Percentiles rank a stretch among this genome's conserved stretches.
Evolutionary conservation across 2,329 filamentous ascomycete species (phyloP).

Genomic region (Geoglossum cookeanum): DNA sequence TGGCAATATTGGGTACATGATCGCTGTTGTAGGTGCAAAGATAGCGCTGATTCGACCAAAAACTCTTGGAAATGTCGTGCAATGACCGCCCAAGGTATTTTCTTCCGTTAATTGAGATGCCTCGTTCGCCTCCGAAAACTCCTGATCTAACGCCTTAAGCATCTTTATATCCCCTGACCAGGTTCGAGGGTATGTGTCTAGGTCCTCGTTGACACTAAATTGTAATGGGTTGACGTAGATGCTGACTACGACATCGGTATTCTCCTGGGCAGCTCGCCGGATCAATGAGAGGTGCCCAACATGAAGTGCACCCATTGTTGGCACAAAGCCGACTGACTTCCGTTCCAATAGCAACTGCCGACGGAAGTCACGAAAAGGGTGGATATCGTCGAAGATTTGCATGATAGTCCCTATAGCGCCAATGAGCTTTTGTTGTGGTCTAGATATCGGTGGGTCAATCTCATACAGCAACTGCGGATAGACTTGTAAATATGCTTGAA

Average conservation of each 20-base stretch:
- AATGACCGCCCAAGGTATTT: not conserved
- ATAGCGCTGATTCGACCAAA: slow-evolving; percentile 57
- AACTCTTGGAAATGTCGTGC: slow-evolving; percentile 12
- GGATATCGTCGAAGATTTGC: slow-evolving; percentile 57
- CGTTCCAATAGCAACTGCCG: slow-evolving; percentile 44
- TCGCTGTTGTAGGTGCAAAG: slow-evolving; percentile 63
- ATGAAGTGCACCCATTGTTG: slow-evolving; percentile 97
- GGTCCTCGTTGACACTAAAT: slow-evolving; percentile 76
- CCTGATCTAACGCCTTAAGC: slow-evolving; percentile 47
- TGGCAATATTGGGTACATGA: slow-evolving; percentile 77
- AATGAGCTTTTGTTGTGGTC: too few relatives aligned
- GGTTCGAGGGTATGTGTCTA: slow-evolving; percentile 75
- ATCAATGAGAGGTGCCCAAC: slow-evolving; percentile 75
- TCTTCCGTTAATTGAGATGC: too few relatives aligned
- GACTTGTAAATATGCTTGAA: too few relatives aligned
- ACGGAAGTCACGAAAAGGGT: slow-evolving; percentile 50
- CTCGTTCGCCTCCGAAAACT: slow-evolving; percentile 36
- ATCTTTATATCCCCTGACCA: slow-evolving; percentile 59
- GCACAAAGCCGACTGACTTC: slow-evolving; percentile 68
- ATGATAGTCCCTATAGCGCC: too few relatives aligned
- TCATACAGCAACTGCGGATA: too few relatives aligned
- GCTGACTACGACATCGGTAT: slow-evolving; percentile 72
- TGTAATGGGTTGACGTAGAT: slow-evolving; percentile 96
- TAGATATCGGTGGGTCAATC: too few relatives aligned
- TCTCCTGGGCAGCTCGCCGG: slow-evolving; percentile 63